Evolutionary conservation across 208 protist species (phyloP).

Genomic region (Porcisia hertigi): DNA sequence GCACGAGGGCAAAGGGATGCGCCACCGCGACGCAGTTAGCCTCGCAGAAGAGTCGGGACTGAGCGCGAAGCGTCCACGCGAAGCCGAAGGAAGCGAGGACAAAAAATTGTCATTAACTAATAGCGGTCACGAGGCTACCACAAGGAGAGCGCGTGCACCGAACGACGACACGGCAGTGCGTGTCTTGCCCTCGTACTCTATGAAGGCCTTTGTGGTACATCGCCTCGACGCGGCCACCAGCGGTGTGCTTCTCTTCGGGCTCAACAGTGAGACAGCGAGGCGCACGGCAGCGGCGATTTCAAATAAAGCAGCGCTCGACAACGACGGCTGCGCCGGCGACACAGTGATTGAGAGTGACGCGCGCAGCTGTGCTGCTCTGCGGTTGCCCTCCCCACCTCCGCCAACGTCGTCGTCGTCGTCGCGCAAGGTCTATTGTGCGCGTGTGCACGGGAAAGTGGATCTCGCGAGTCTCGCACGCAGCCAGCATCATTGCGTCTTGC

Average conservation of each 20-base stretch:
- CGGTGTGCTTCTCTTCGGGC: conserved; percentile 81
- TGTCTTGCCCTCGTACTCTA: not conserved
- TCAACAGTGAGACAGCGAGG: conserved; percentile 51
- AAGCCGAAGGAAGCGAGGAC: not conserved
- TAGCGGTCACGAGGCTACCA: not conserved
- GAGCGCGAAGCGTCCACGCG: not conserved
- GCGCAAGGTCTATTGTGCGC: conserved; percentile 65
- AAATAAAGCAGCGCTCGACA: conserved; percentile 34
- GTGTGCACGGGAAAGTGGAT: conserved; percentile 57
- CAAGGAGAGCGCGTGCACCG: not conserved
- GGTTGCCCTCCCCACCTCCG: no score
- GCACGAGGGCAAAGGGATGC: not conserved
- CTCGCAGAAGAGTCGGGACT: not conserved
- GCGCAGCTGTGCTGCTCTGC: not conserved
- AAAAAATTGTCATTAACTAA: not conserved
- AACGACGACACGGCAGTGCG: not conserved
- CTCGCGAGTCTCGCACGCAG: conserved; percentile 30
- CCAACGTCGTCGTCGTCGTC: conserved; percentile 6
- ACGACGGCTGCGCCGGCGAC: not conserved
- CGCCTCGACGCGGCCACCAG: conserved; percentile 86
- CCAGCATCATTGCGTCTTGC: conserved; percentile 48
- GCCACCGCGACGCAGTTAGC: not conserved
- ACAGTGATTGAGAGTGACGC: not conserved
- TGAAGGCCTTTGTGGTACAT: conserved; percentile 77
- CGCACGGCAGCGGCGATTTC: conserved; percentile 46